These are phyloP conservation scores for Monosporascus sp. DNA, from an alignment of 2,329 filamentous ascomycete genomes.

Conservation along the genomic window DNA sequence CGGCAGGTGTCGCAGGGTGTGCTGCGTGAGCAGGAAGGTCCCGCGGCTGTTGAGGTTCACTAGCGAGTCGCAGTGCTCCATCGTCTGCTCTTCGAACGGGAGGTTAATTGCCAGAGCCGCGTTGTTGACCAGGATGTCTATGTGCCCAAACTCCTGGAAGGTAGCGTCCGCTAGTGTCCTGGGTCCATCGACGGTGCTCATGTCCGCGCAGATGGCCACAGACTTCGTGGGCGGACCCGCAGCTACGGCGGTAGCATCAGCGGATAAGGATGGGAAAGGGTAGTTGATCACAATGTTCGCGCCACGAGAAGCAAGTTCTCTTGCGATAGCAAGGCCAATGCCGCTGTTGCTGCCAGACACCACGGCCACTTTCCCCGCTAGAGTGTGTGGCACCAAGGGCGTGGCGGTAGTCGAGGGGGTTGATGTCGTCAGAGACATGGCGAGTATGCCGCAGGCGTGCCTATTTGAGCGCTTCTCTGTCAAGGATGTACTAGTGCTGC, in stretches of 20 bases:
- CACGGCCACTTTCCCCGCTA: slow-evolving; percentile 45
- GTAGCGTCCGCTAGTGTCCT: slow-evolving; percentile 29
- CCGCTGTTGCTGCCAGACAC: slow-evolving; percentile 40
- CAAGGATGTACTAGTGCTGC: too few relatives aligned
- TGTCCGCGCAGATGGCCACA: slow-evolving; percentile 37
- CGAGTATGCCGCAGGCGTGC: too few relatives aligned
- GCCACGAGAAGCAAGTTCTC: slow-evolving; percentile 38
- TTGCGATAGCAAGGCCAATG: slow-evolving; percentile 39
- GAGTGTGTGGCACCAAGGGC: slow-evolving; percentile 33
- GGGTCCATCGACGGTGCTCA: slow-evolving; percentile 32
- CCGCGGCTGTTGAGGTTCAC: slow-evolving; percentile 37
- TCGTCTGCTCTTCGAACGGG: slow-evolving; percentile 31
- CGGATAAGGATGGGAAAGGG: slow-evolving; percentile 26
- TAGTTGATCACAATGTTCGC: slow-evolving; percentile 46
- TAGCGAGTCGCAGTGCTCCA: slow-evolving; percentile 33
- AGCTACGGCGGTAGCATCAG: slow-evolving; percentile 25
- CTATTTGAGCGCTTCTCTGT: too few relatives aligned
- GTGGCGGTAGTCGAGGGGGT: too few relatives aligned
- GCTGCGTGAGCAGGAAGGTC: slow-evolving; percentile 37
- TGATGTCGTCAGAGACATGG: too few relatives aligned
- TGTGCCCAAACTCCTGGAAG: slow-evolving; percentile 26
- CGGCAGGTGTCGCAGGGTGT: slow-evolving; percentile 32
- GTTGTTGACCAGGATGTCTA: slow-evolving; percentile 36
- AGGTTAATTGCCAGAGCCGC: slow-evolving; percentile 32
- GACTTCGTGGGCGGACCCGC: slow-evolving; percentile 8